Conservation (phyloP, 176 grass and related monocot genomes). For the Secale cereale region DNA sequence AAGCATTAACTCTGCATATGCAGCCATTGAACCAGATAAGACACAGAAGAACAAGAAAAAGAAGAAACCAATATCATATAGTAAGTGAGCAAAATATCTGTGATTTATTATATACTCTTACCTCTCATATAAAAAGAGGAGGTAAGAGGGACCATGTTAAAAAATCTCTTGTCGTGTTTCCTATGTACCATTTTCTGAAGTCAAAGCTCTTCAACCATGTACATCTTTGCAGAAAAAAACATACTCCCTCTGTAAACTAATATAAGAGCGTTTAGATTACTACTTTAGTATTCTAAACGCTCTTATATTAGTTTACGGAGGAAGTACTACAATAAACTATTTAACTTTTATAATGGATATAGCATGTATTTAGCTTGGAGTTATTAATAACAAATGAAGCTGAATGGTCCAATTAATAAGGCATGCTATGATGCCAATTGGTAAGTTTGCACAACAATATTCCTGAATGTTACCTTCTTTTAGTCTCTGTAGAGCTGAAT, state of each 20-base stretch:
- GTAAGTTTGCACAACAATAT: not conserved
- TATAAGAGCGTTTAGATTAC: no score
- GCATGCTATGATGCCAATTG: not conserved
- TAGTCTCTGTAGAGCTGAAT: slow-evolving; percentile 62
- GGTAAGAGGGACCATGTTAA: no score
- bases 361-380: not conserved
- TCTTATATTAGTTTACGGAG: no score
- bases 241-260: no score
- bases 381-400: not conserved
- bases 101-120: no score
- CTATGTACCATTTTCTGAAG: not conserved
- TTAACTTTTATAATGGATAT: not conserved
- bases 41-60: not conserved
- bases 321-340: not conserved
- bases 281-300: no score
- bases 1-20: slow-evolving; percentile 85
- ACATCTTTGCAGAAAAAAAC: not conserved
- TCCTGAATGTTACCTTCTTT: slow-evolving; percentile 59
- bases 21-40: slow-evolving; percentile 20
- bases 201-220: not conserved
- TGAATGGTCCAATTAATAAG: not conserved
- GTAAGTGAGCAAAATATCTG: not conserved
- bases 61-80: not conserved
- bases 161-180: not conserved
- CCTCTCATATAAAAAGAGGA: no score